Evolutionary conservation across 192 early-diverging fungal genomes (phyloP).

Genomic region (Mortierella alpina): DNA sequence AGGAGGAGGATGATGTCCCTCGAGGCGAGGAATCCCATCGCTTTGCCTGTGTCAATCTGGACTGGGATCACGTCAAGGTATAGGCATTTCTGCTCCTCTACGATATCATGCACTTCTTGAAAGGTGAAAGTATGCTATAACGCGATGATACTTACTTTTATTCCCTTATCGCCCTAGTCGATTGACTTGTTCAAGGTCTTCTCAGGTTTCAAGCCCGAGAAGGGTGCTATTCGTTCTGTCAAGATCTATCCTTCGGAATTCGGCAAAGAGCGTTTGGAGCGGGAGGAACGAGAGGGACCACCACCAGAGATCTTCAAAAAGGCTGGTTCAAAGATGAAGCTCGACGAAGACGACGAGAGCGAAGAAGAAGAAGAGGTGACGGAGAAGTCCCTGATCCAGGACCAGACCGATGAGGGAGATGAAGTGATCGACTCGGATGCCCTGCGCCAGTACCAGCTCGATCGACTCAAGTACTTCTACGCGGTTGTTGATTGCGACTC

Average conservation of each 20-base stretch:
- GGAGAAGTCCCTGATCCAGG: constrained; percentile 56
- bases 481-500: constrained; percentile 95
- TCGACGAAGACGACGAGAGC: constrained; percentile 21
- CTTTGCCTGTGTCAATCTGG: constrained; percentile 92
- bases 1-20: constrained; percentile 59
- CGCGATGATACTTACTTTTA: too few species aligned
- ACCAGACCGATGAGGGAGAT: constrained; percentile 67
- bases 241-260: constrained; percentile 91
- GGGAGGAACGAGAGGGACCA: constrained; percentile 81
- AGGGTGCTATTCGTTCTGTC: constrained; percentile 78
- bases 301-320: constrained; percentile 77
- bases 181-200: constrained; percentile 89
- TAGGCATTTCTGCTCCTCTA: neutral
- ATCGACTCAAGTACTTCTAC: constrained; percentile 92
- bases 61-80: constrained; percentile 94
- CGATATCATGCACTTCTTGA: neutral
- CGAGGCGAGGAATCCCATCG: constrained; percentile 73
- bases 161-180: constrained; percentile 55
- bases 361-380: constrained; percentile 58
- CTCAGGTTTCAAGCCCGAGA: constrained; percentile 82
- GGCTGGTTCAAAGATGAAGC: constrained; percentile 16
- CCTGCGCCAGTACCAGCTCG: constrained; percentile 92
- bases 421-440: constrained; percentile 87
- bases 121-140: neutral
- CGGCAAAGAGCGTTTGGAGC: constrained; percentile 79